Conservation (phyloP, 331 rosid genomes). For the Ulmus americana region DNA sequence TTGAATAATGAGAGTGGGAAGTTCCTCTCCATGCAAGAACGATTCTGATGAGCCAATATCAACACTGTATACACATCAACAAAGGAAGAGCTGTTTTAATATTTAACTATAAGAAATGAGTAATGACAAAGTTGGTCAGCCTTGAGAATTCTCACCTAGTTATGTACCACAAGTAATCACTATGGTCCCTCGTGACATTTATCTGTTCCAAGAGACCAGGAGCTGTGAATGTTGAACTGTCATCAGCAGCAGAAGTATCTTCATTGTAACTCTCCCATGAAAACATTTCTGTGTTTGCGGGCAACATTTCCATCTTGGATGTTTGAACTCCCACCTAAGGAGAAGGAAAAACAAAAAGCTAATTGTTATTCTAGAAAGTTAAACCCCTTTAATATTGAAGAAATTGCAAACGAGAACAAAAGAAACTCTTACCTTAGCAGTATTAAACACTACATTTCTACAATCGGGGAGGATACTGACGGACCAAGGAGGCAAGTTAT, state of each 20-base stretch:
- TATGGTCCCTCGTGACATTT: slow-evolving; percentile 73
- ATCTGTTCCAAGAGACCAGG: slow-evolving; percentile 93
- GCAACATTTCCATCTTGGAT: slow-evolving; percentile 80
- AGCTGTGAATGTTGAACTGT: slow-evolving; percentile 47
- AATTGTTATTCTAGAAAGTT: slow-evolving; percentile 9
- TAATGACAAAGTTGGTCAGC: slow-evolving; percentile 6
- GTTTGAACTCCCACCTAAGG: slow-evolving; percentile 89
- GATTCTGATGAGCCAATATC: slow-evolving; percentile 74
- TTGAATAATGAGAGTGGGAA: slow-evolving; percentile 78
- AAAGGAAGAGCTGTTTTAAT: slow-evolving; percentile 6
- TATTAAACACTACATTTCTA: slow-evolving; percentile 75
- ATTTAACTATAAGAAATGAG: slow-evolving; percentile 2
- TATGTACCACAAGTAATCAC: slow-evolving; percentile 93
- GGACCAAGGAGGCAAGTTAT: slow-evolving; percentile 97
- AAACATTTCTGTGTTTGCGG: slow-evolving; percentile 46
- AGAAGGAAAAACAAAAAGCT: not conserved
- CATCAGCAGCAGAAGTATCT: slow-evolving; percentile 58
- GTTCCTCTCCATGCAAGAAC: slow-evolving; percentile 78
- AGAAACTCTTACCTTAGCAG: slow-evolving; percentile 67
- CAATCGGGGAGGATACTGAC: slow-evolving; percentile 95
- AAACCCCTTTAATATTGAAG: not conserved
- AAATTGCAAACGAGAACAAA: slow-evolving; percentile 13
- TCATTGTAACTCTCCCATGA: slow-evolving; percentile 84
- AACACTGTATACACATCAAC: slow-evolving; percentile 45
- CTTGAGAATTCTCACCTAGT: slow-evolving; percentile 58